A percentile compares a stretch with the other conserved stretches of the same genome.
Evolutionary conservation across 192 early-diverging fungal genomes (phyloP).

Genomic region (Coemansia sp.): DNA sequence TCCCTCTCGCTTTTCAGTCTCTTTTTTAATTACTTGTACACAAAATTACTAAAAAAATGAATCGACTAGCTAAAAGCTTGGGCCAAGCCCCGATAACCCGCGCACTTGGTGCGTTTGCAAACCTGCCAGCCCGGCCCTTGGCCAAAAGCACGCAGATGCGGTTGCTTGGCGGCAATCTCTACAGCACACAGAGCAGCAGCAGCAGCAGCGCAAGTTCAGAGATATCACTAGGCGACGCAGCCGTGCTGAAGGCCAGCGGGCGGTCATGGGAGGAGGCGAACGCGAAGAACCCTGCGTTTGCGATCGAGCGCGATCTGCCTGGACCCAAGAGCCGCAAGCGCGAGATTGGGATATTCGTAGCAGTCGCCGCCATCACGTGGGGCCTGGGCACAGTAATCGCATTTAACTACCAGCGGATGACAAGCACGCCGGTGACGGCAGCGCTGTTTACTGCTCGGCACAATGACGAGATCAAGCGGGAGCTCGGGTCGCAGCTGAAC

Average conservation of each 20-base stretch:
- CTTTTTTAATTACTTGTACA: too few species aligned
- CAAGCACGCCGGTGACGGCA: conserved; percentile 53
- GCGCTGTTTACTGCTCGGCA: conserved; percentile 53
- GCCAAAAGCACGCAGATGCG: too few species aligned
- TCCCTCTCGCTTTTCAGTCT: too few species aligned
- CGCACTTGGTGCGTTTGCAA: too few species aligned
- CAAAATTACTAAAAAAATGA: too few species aligned
- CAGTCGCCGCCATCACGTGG: conserved; percentile 45
- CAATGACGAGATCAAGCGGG: conserved; percentile 34
- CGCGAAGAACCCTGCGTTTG: conserved; percentile 52
- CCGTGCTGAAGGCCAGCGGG: background rate
- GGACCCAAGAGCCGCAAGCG: conserved; percentile 48
- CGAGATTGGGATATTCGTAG: conserved; percentile 44
- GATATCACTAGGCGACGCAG: too few species aligned
- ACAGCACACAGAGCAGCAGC: conserved; percentile 16
- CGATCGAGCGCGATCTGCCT: conserved; percentile 49
- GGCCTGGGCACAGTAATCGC: conserved; percentile 47
- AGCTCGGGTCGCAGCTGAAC: conserved; percentile 46
- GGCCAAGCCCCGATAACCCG: too few species aligned
- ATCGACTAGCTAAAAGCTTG: too few species aligned
- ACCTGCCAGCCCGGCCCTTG: too few species aligned
- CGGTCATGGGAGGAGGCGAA: conserved; percentile 42
- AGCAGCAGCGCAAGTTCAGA: too few species aligned
- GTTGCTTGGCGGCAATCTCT: background rate
- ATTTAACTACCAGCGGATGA: conserved; percentile 58